Evolutionary conservation across 495 filamentous ascomycete species (phyloP).

Genomic region (Penicillium coffeae): DNA sequence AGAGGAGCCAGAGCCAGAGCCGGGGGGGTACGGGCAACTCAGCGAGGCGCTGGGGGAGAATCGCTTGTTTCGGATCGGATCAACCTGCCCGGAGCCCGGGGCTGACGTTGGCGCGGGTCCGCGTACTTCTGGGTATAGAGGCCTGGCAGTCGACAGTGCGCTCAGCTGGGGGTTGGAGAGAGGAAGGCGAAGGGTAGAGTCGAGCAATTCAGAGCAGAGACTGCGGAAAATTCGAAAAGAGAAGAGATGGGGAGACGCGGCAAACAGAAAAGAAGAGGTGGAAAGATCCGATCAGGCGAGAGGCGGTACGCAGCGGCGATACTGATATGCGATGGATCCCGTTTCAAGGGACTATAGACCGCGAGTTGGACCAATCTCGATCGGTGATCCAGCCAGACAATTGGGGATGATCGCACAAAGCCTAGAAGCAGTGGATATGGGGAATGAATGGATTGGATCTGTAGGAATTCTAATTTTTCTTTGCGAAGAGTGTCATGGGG

Average conservation of each 20-base stretch:
- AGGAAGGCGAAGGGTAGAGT: neutral
- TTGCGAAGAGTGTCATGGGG: neutral
- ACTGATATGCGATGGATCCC: constrained; percentile 29
- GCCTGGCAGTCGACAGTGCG: neutral
- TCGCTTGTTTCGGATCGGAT: constrained; percentile 48
- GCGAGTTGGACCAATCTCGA: constrained; percentile 1
- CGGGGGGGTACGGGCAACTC: constrained; percentile 25
- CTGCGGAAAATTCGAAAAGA: neutral
- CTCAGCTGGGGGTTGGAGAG: neutral
- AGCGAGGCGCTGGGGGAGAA: constrained; percentile 26
- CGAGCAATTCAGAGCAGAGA: neutral
- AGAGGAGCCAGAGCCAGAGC: constrained; percentile 18
- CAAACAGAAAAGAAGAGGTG: constrained; percentile 2
- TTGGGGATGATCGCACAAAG: neutral
- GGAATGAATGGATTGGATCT: constrained; percentile 3
- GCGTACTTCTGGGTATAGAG: constrained; percentile 45
- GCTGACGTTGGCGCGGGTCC: constrained; percentile 35
- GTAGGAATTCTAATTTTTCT: constrained; percentile 1
- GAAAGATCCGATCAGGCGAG: constrained; percentile 11
- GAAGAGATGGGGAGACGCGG: neutral
- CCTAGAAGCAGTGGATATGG: constrained; percentile 4
- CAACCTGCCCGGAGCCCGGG: constrained; percentile 29
- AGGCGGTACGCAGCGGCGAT: constrained; percentile 5
- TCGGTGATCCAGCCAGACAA: constrained; percentile 16
- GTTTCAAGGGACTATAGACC: constrained; percentile 4